These are phyloP conservation scores for Albophoma yamanashiensis DNA, from an alignment of 2,329 filamentous ascomycete genomes.

Conservation along the genomic window DNA sequence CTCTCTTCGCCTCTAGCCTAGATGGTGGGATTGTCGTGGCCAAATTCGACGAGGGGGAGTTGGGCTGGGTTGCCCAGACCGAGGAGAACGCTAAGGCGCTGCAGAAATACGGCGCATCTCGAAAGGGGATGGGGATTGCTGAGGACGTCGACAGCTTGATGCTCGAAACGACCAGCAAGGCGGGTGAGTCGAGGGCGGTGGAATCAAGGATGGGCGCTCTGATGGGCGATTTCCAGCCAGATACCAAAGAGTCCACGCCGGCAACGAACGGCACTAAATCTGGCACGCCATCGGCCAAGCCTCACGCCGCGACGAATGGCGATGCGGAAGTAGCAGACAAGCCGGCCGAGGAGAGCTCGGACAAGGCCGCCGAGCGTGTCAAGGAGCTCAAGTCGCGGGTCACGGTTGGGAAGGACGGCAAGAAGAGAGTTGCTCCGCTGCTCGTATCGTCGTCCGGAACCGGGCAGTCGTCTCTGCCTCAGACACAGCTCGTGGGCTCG, in stretches of 20 bases:
- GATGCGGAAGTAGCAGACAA: constrained; percentile 21
- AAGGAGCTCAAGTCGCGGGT: constrained; percentile 74
- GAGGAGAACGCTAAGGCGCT: constrained; percentile 89
- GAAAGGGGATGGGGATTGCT: constrained; percentile 80
- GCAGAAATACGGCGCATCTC: constrained; percentile 81
- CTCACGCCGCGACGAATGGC: constrained; percentile 25
- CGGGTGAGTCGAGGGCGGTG: constrained; percentile 77
- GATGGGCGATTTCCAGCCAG: constrained; percentile 70
- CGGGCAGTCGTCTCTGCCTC: constrained; percentile 78
- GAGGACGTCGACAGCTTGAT: constrained; percentile 85
- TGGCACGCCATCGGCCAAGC: constrained; percentile 21
- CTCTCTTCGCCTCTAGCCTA: constrained; percentile 73
- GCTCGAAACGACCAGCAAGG: constrained; percentile 85
- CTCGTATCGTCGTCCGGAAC: constrained; percentile 83
- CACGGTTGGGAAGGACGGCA: constrained; percentile 91
- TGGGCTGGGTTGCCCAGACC: constrained; percentile 77
- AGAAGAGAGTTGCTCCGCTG: constrained; percentile 87
- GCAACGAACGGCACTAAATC: constrained; percentile 42
- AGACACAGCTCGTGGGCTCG: constrained; percentile 76
- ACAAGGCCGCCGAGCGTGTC: constrained; percentile 44
- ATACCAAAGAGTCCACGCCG: constrained; percentile 39
- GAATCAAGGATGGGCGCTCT: constrained; percentile 97
- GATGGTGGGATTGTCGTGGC: constrained; percentile 80
- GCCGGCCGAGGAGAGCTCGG: constrained; percentile 35
- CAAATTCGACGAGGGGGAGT: constrained; percentile 74